phyloP scores from a whole-genome alignment of 441 rosid species.

The Sinapis alba region DNA sequence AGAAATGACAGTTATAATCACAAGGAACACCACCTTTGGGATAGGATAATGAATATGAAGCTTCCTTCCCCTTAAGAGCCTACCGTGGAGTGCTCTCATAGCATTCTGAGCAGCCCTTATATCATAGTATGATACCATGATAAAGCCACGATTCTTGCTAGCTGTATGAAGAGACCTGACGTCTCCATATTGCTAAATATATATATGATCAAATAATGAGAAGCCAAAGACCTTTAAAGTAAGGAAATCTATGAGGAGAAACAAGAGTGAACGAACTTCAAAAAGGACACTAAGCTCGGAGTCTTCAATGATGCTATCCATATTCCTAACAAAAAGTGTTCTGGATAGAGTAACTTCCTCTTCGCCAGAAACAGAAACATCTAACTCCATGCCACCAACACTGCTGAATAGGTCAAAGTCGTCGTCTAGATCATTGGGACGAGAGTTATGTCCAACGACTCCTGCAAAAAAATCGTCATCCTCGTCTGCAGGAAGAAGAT shows the following conservation, averaged over 20 bases:
- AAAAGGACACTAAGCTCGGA: constrained; percentile 57
- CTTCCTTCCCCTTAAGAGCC: constrained; percentile 49
- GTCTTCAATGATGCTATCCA: constrained; percentile 57
- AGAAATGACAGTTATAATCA: neutral
- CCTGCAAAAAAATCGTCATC: constrained; percentile 71
- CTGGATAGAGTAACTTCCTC: constrained; percentile 59
- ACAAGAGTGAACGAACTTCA: constrained; percentile 45
- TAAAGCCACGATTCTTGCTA: constrained; percentile 59
- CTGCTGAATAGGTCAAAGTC: constrained; percentile 68
- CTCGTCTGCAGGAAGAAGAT: constrained; percentile 76
- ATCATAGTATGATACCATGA: constrained; percentile 61
- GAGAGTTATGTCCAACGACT: constrained; percentile 47
- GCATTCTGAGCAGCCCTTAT: constrained; percentile 63
- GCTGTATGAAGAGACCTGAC: constrained; percentile 57
- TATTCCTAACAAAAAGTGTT: constrained; percentile 57
- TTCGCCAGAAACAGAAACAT: constrained; percentile 49
- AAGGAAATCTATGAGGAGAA: neutral
- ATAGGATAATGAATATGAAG: constrained; percentile 59
- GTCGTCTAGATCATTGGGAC: constrained; percentile 55
- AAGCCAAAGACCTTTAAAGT: neutral
- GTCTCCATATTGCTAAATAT: constrained; percentile 59
- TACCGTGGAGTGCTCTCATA: constrained; percentile 52
- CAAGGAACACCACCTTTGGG: constrained; percentile 54
- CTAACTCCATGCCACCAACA: constrained; percentile 75
- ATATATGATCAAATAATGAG: constrained; percentile 27